Conservation (phyloP, 768 basidiomycete genomes). For the Tulasnella sp. region DNA sequence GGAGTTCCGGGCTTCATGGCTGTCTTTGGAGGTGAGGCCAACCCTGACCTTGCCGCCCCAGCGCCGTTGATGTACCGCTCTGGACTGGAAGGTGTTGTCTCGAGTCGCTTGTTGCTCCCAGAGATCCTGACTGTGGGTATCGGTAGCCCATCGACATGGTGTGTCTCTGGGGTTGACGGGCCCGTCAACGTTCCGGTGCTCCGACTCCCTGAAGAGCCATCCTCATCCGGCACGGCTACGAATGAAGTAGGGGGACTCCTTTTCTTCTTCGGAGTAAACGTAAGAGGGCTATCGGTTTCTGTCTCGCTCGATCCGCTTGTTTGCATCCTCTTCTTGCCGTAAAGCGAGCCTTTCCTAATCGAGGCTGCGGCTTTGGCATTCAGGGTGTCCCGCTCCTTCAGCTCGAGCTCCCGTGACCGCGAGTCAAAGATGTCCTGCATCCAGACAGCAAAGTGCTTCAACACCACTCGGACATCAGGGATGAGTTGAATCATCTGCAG, state of each 20-base stretch:
- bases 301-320: slow-evolving; percentile 28
- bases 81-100: no score
- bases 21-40: neutral
- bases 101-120: no score
- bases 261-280: slow-evolving; percentile 52
- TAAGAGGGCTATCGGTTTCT: slow-evolving; percentile 64
- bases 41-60: neutral
- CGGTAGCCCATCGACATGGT: neutral
- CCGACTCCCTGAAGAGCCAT: neutral
- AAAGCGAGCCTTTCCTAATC: neutral
- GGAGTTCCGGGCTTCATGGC: neutral
- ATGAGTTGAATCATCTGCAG: slow-evolving; percentile 89
- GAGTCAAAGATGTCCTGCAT: slow-evolving; percentile 62
- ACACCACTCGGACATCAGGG: slow-evolving; percentile 65
- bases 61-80: no score
- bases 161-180: slow-evolving; percentile 4
- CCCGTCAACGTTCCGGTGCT: slow-evolving; percentile 15
- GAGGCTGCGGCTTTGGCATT: neutral
- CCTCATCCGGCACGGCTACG: slow-evolving; percentile 11
- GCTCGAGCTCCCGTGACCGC: neutral
- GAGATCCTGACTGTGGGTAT: no score
- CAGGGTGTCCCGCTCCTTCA: neutral
- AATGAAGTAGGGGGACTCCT: slow-evolving; percentile 20
- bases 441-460: slow-evolving; percentile 83
- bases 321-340: neutral